Percentiles rank a stretch among this genome's conserved stretches.
phyloP scores from a whole-genome alignment of 2,329 filamentous ascomycete genomes.

The Beauveria pseudobassiana region DNA sequence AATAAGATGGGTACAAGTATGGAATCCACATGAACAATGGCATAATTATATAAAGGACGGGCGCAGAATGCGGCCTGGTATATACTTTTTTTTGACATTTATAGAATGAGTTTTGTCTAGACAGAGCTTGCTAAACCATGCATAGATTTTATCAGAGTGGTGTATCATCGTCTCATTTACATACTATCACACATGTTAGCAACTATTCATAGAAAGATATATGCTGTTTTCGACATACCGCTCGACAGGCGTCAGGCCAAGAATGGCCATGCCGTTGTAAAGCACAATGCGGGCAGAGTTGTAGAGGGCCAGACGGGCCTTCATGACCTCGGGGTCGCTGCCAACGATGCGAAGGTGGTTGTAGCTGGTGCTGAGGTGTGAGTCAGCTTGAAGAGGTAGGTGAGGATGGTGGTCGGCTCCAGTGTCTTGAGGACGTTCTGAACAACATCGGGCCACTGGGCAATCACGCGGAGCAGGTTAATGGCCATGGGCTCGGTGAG shows the following conservation, averaged over 20 bases:
- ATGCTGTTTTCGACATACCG: slow-evolving; percentile 20
- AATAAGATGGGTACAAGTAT: background rate
- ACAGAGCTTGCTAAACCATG: background rate
- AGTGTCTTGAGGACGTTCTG: slow-evolving; percentile 78
- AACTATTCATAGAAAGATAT: background rate
- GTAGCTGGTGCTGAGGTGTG: slow-evolving; percentile 75
- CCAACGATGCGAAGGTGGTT: slow-evolving; percentile 78
- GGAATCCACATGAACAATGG: background rate
- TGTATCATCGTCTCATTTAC: slow-evolving; percentile 4
- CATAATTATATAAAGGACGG: background rate
- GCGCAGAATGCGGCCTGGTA: background rate
- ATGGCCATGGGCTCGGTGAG: slow-evolving; percentile 65
- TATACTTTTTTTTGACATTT: background rate
- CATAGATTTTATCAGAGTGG: background rate
- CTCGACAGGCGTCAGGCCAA: slow-evolving; percentile 73
- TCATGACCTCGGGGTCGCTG: slow-evolving; percentile 63
- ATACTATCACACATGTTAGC: slow-evolving; percentile 1
- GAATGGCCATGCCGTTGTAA: slow-evolving; percentile 72
- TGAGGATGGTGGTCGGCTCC: slow-evolving; percentile 54
- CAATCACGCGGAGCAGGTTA: slow-evolving; percentile 67
- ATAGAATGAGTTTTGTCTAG: background rate
- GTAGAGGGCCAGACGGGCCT: slow-evolving; percentile 66
- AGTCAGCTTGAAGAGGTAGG: slow-evolving; percentile 79
- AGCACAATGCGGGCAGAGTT: slow-evolving; percentile 67
- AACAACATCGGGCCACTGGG: slow-evolving; percentile 79